Percentiles rank a stretch among this genome's conserved stretches.
Conservation (phyloP, 2,329 filamentous ascomycete species). For the Paecilomyces sp. region DNA sequence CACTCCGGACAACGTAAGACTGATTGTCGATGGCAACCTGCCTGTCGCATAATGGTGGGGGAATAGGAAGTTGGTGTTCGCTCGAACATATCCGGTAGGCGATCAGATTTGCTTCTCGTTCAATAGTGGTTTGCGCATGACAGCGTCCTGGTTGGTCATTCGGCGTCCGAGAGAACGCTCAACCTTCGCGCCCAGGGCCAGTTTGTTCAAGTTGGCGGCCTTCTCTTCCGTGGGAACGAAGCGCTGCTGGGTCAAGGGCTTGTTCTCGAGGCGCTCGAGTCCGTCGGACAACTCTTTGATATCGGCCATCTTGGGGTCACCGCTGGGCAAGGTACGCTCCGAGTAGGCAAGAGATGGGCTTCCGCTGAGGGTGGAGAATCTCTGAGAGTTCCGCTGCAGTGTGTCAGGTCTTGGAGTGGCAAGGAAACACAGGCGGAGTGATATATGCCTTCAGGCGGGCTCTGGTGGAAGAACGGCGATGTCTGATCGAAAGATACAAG, state of each 20-base stretch:
- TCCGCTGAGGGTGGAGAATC: constrained; percentile 47
- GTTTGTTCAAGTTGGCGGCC: constrained; percentile 72
- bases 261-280: constrained; percentile 84
- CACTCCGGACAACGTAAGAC: background rate
- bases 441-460: background rate
- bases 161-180: constrained; percentile 78
- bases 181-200: constrained; percentile 82
- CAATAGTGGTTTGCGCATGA: constrained; percentile 59
- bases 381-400: constrained; percentile 39
- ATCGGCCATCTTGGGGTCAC: constrained; percentile 51
- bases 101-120: constrained; percentile 27
- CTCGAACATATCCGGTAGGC: background rate
- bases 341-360: constrained; percentile 40
- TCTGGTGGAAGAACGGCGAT: background rate
- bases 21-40: background rate
- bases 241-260: constrained; percentile 73
- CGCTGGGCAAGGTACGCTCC: constrained; percentile 35
- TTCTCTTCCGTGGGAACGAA: constrained; percentile 74
- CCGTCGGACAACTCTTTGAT: constrained; percentile 72
- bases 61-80: background rate
- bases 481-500: constrained; percentile 5
- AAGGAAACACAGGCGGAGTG: background rate
- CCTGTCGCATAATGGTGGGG: background rate
- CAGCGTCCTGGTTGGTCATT: constrained; percentile 81
- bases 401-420: constrained; percentile 1